Conservation (phyloP, 179 eudicot species). For the Beta macrorhiza region DNA sequence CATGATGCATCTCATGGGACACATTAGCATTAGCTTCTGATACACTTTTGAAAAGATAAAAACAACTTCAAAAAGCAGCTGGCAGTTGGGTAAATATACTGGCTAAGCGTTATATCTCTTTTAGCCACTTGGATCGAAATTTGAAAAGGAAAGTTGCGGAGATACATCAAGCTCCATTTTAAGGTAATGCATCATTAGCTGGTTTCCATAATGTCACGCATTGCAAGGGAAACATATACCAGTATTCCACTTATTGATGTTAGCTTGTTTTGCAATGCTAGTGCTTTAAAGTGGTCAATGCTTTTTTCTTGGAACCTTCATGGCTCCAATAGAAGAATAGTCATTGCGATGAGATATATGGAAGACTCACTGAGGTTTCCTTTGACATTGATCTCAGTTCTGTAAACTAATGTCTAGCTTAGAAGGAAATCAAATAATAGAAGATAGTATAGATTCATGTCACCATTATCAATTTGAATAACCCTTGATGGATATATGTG, state of each 20-base stretch:
- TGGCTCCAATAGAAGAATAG: background rate
- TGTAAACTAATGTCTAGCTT: background rate
- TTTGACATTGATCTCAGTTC: background rate
- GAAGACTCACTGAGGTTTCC: background rate
- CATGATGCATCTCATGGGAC: background rate
- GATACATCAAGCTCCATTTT: background rate
- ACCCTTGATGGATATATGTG: background rate
- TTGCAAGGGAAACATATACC: background rate
- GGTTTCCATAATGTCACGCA: background rate
- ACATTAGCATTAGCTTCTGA: background rate
- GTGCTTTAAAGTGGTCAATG: background rate
- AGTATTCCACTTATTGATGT: background rate
- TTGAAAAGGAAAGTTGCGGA: constrained; percentile 3
- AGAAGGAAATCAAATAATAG: background rate
- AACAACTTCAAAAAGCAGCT: background rate
- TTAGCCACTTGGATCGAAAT: background rate
- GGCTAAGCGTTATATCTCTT: background rate
- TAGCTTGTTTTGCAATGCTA: constrained; percentile 2
- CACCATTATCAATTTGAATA: background rate
- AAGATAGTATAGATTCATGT: background rate
- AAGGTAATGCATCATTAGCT: background rate
- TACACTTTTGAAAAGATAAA: background rate
- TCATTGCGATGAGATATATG: background rate
- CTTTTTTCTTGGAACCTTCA: background rate
- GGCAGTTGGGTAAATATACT: background rate